These are phyloP conservation scores for Arthonia radiata DNA, from an alignment of 495 filamentous ascomycete genomes.

Conservation along the genomic window DNA sequence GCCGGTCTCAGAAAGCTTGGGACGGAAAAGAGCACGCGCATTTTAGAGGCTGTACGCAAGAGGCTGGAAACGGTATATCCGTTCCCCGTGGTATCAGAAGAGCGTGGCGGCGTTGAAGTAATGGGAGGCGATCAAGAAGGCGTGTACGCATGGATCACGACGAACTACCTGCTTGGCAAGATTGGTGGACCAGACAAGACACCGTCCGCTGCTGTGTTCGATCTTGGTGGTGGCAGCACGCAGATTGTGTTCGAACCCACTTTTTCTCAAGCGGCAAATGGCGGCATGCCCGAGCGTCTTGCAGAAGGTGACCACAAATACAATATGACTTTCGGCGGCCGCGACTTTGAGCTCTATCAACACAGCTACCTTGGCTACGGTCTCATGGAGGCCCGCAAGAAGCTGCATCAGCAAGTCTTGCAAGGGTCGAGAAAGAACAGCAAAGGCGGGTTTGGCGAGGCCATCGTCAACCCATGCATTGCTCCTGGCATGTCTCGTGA, in stretches of 20 bases:
- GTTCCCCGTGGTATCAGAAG: conserved; percentile 71
- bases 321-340: conserved; percentile 67
- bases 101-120: conserved; percentile 67
- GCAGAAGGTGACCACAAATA: conserved; percentile 92
- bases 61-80: conserved; percentile 78
- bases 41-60: conserved; percentile 59
- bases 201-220: conserved; percentile 80
- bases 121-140: conserved; percentile 93
- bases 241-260: conserved; percentile 96
- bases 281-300: conserved; percentile 74
- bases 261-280: conserved; percentile 41
- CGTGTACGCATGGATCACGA: conserved; percentile 98
- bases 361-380: conserved; percentile 95
- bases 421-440: conserved; percentile 26
- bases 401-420: conserved; percentile 51
- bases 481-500: conserved; percentile 45
- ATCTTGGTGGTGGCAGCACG: conserved; percentile 86
- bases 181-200: conserved; percentile 79
- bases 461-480: conserved; percentile 75
- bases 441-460: conserved; percentile 16
- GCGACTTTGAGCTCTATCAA: conserved; percentile 85
- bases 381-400: conserved; percentile 76
- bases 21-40: conserved; percentile 53
- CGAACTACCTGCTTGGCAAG: conserved; percentile 92
- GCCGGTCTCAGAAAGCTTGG: conserved; percentile 75